A percentile compares a stretch with the other conserved stretches of the same genome.
Evolutionary conservation across 192 early-diverging fungal species (phyloP).

Genomic region (Dissophora globulifera): DNA sequence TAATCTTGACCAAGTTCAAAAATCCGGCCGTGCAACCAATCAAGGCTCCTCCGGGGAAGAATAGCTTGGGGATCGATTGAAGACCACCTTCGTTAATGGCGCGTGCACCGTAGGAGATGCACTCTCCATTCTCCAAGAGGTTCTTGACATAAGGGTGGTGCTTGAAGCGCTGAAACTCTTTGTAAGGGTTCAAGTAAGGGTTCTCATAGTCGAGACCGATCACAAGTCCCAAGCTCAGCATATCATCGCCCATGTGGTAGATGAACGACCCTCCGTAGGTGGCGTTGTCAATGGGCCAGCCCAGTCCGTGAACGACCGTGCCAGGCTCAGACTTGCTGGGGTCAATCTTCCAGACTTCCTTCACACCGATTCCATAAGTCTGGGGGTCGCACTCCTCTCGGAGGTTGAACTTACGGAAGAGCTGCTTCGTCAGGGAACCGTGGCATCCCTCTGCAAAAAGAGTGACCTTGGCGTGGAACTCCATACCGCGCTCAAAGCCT

Average conservation of each 20-base stretch:
- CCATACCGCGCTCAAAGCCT: constrained; percentile 94
- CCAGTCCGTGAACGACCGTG: constrained; percentile 85
- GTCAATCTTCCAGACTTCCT: constrained; percentile 98
- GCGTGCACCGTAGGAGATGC: constrained; percentile 93
- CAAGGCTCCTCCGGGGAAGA: constrained; percentile 94
- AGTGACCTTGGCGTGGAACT: constrained; percentile 92
- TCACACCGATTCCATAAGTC: constrained; percentile 95
- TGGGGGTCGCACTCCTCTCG: constrained; percentile 88
- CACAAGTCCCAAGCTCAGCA: constrained; percentile 89
- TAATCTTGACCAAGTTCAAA: constrained; percentile 98
- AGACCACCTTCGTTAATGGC: constrained; percentile 97
- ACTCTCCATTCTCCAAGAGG: constrained; percentile 89
- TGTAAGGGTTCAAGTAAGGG: constrained; percentile 95
- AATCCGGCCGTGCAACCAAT: constrained; percentile 97
- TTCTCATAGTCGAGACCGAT: constrained; percentile 95
- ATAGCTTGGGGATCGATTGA: constrained; percentile 95
- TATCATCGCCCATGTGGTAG: constrained; percentile 94
- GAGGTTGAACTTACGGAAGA: constrained; percentile 89
- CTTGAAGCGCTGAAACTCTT: constrained; percentile 98
- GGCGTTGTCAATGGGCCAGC: constrained; percentile 90
- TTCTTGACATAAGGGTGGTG: constrained; percentile 87
- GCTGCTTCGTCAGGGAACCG: constrained; percentile 91
- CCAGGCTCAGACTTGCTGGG: constrained; percentile 87
- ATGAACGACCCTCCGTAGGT: constrained; percentile 97
- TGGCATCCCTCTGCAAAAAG: constrained; percentile 99